phyloP scores from a whole-genome alignment of 2,329 filamentous ascomycete genomes.

The Trichoderma koningiopsis region DNA sequence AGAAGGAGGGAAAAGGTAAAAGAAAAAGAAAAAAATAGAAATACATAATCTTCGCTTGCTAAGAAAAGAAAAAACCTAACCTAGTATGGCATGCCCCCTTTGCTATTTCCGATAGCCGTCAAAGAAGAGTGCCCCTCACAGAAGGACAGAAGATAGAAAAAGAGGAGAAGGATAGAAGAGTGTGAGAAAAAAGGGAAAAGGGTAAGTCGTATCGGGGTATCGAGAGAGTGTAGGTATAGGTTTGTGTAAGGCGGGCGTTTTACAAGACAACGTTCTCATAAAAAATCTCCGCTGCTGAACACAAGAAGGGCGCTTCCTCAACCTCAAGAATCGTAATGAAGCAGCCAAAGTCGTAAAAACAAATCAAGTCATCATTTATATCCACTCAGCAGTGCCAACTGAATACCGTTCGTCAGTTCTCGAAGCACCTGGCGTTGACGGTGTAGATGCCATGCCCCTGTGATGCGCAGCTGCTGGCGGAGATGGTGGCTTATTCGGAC shows the following conservation, averaged over 20 bases:
- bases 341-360: neutral
- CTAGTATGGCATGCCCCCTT: neutral
- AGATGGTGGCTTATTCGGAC: constrained; percentile 34
- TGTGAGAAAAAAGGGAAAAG: neutral
- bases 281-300: neutral
- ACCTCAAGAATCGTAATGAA: neutral
- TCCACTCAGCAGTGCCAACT: constrained; percentile 28
- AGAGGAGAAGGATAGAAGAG: neutral
- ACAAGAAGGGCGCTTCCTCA: neutral
- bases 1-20: neutral
- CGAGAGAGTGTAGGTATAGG: neutral
- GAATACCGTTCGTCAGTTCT: neutral
- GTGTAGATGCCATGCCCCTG: neutral
- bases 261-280: neutral
- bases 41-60: neutral
- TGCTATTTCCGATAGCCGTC: neutral
- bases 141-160: neutral
- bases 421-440: neutral
- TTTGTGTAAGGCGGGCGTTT: neutral
- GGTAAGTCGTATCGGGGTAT: neutral
- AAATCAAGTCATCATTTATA: constrained; percentile 3
- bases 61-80: neutral
- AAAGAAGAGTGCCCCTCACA: neutral
- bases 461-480: neutral
- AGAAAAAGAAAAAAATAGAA: neutral